Conservation (phyloP, 345 rosid genomes). For the Syzygium jambos region DNA sequence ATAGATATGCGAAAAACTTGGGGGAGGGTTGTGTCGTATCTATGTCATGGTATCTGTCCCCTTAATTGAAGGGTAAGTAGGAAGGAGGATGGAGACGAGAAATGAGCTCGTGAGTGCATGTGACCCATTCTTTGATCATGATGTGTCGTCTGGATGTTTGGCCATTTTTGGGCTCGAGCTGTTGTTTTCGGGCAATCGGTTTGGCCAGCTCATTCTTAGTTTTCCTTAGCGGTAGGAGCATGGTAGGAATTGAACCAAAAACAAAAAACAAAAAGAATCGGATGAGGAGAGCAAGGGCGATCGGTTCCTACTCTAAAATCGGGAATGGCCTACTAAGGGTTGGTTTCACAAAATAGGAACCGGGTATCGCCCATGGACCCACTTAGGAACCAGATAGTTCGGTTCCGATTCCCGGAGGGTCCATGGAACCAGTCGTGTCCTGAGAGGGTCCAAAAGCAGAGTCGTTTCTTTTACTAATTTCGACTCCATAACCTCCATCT, state of each 20-base stretch:
- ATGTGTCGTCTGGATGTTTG: not conserved
- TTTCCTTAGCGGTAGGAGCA: not conserved
- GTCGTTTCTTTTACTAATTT: too few species aligned
- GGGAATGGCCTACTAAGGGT: accelerated
- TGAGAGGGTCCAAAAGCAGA: not conserved
- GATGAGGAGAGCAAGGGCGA: not conserved
- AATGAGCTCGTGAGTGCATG: not conserved
- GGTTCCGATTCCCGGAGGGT: accelerated
- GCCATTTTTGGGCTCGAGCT: not conserved
- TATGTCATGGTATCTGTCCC: not conserved
- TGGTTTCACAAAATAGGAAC: not conserved
- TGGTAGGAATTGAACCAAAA: not conserved
- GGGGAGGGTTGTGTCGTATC: not conserved
- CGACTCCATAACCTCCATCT: too few species aligned
- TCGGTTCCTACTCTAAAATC: too few species aligned
- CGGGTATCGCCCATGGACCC: accelerated
- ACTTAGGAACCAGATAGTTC: too few species aligned
- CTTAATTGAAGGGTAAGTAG: not conserved
- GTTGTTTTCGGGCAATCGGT: not conserved
- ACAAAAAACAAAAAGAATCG: not conserved
- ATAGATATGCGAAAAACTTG: not conserved
- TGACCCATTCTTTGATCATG: not conserved
- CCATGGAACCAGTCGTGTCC: not conserved
- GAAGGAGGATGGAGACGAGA: not conserved
- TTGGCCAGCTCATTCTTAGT: not conserved